Evolutionary conservation across 208 protist genomes (phyloP).

Genomic region (Leishmania gerbilli): DNA sequence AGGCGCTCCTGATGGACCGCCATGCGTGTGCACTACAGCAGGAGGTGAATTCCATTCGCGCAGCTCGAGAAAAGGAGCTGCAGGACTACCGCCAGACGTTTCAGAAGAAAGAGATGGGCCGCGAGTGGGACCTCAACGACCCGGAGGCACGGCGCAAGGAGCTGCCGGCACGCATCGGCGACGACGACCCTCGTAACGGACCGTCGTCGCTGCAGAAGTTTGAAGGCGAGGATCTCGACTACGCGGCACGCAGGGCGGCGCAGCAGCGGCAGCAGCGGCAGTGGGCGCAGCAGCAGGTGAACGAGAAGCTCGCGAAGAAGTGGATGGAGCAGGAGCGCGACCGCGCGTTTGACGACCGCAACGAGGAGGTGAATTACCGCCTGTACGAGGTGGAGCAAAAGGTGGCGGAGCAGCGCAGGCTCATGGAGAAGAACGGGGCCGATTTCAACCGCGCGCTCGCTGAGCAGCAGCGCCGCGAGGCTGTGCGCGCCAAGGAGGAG

Average conservation of each 20-base stretch:
- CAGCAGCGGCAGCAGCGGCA: conserved; percentile 88
- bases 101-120: conserved; percentile 81
- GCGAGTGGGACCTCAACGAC: conserved; percentile 94
- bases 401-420: conserved; percentile 70
- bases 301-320: conserved; percentile 92
- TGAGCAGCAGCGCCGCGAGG: conserved; percentile 86
- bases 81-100: conserved; percentile 86
- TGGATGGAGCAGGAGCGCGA: conserved; percentile 92
- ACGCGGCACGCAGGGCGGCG: conserved; percentile 47
- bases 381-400: conserved; percentile 82
- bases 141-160: conserved; percentile 76
- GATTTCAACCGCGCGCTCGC: conserved; percentile 90
- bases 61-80: conserved; percentile 75
- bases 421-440: conserved; percentile 69
- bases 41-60: conserved; percentile 85
- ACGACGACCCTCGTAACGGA: conserved; percentile 90
- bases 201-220: conserved; percentile 89
- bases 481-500: conserved; percentile 70
- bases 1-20: conserved; percentile 88
- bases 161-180: conserved; percentile 82
- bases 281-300: conserved; percentile 86
- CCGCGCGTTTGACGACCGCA: conserved; percentile 79
- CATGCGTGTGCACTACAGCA: conserved; percentile 88
- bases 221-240: conserved; percentile 92
- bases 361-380: conserved; percentile 85